Evolutionary conservation across 441 rosid species (phyloP).

Genomic region (Metrosideros polymorpha): DNA sequence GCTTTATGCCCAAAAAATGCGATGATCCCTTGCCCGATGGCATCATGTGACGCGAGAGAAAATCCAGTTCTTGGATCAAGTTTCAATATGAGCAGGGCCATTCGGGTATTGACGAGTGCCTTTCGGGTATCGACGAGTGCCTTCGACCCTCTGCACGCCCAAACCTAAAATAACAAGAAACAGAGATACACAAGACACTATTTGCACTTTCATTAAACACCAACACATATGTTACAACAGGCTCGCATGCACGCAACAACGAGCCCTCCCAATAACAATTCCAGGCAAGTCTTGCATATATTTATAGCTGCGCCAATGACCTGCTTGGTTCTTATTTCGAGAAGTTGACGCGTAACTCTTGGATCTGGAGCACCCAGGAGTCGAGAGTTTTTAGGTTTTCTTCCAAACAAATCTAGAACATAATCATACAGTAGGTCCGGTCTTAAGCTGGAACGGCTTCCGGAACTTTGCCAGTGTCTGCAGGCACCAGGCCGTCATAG

Average conservation of each 20-base stretch:
- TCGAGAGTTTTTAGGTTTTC: background rate
- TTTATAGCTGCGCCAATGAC: conserved; percentile 3
- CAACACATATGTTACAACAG: background rate
- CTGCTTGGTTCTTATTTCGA: conserved; percentile 16
- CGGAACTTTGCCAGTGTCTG: conserved; percentile 37
- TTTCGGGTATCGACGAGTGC: background rate
- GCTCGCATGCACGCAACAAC: background rate
- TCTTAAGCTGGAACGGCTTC: conserved; percentile 53
- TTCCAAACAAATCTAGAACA: conserved; percentile 12
- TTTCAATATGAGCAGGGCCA: background rate
- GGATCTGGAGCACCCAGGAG: conserved; percentile 7
- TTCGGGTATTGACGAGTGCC: background rate
- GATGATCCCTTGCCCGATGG: background rate
- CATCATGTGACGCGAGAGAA: background rate
- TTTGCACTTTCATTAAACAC: background rate
- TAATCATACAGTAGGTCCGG: conserved; percentile 3
- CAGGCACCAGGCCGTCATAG: conserved; percentile 53
- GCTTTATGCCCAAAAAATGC: background rate
- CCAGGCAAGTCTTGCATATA: conserved; percentile 9
- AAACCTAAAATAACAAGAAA: background rate
- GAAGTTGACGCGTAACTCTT: background rate
- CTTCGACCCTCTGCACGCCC: background rate
- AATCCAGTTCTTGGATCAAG: background rate
- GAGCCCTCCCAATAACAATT: conserved; percentile 12
- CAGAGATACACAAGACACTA: background rate